Evolutionary conservation across 2,329 filamentous ascomycete species (phyloP).

Genomic region (Chalara sp.): DNA sequence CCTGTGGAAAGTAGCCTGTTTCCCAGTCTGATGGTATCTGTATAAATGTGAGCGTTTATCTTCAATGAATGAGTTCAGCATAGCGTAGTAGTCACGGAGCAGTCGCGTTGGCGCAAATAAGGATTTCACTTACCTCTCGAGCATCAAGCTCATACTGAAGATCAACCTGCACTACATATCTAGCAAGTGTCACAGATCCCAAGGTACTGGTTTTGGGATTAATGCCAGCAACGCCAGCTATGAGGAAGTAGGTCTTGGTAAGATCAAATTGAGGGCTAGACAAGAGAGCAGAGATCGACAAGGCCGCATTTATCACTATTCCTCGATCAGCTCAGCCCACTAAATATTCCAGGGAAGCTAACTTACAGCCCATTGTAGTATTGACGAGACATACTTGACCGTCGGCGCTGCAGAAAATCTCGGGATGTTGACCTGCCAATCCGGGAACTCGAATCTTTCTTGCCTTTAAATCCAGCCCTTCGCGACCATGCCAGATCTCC

Average conservation of each 20-base stretch:
- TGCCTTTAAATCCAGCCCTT: not conserved
- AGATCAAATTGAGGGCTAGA: slow-evolving; percentile 57
- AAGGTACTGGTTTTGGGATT: slow-evolving; percentile 61
- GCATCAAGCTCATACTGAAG: slow-evolving; percentile 68
- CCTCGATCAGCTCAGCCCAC: not conserved
- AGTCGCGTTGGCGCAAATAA: too few relatives aligned
- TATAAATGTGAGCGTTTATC: not conserved
- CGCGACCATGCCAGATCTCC: not conserved
- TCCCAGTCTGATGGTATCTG: slow-evolving; percentile 56
- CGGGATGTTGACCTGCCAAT: not conserved
- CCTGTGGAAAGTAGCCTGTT: slow-evolving; percentile 63
- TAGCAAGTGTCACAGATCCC: slow-evolving; percentile 56
- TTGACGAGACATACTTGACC: not conserved
- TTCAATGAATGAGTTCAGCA: too few relatives aligned
- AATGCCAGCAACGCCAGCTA: slow-evolving; percentile 66
- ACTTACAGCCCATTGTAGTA: not conserved
- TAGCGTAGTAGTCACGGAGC: too few relatives aligned
- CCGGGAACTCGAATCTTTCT: not conserved
- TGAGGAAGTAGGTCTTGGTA: slow-evolving; percentile 58
- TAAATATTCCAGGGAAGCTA: not conserved
- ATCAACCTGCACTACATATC: slow-evolving; percentile 64
- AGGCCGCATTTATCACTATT: slow-evolving; percentile 64
- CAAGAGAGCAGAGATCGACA: slow-evolving; percentile 52
- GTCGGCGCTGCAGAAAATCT: not conserved
- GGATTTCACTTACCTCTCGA: slow-evolving; percentile 43